Base-by-base conservation (phyloP, 345 rosid genomes). In the Geranium rotundifolium region DNA sequence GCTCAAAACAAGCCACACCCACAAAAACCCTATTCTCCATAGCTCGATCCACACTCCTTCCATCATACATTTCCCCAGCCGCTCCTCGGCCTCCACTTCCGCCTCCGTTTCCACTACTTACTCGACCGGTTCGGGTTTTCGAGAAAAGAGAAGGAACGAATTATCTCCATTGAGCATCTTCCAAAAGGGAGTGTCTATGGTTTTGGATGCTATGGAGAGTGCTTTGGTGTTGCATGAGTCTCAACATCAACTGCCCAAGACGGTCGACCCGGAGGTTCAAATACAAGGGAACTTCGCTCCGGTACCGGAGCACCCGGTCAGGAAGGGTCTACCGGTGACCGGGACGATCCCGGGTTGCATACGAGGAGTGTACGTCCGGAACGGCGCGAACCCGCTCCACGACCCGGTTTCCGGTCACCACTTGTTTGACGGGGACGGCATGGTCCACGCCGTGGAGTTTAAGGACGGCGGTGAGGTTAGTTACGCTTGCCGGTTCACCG, bases 251-350 rank as follows among this genome's bases (percentile, higher is more conserved):
- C 84, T 92, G 1, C 95, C 96, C 19, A 92, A 87, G 72, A 89
- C 98, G 13, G 84, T 83, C 0, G 98, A 92, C 70, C 98, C 98
- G 13, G 57, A 64, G 13, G 85, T 85, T 55, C 98, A 92, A 76
- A 83, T 92, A 56, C 57, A 89, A 13, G 98, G 98, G n/a, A 92
- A 92, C 76, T 92, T 87, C 63, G 88, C 95, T 54, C 96, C 98
- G 1, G 96, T 92, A 0, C 81, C 87, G 37, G 98, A 89, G 31
- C 88, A 76, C 37, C 73, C 91, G 7, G 89, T 87, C 29, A 65
- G 56, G 54, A 76, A 71, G 0, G 59, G 71, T 0, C 82, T 89
- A n/a, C 82, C 84, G 3, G 83, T 92, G 12, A 7, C 46, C 7
- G 98, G 98, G 0, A 69, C 67, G 15, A 85, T 92, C 68, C 96